A percentile compares a stretch with the other conserved stretches of the same genome.
These are phyloP conservation scores for Pseudogymnoascus pannorum DNA, from an alignment of 2,329 filamentous ascomycete species.

Conservation along the genomic window DNA sequence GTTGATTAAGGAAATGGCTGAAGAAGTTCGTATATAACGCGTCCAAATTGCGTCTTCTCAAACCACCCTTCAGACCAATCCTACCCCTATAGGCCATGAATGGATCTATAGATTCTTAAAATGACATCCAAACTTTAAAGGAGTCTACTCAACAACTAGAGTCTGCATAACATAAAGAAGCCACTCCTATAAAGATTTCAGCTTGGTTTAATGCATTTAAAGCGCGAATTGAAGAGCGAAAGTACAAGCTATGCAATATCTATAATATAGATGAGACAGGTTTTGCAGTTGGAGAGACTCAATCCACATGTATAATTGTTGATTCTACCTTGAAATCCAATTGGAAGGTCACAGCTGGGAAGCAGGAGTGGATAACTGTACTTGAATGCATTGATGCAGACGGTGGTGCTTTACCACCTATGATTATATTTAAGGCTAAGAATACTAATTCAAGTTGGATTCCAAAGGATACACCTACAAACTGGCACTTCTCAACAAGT, in stretches of 20 bases:
- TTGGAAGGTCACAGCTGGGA: neutral
- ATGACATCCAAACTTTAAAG: neutral
- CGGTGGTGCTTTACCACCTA: too few relatives aligned
- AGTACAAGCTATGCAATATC: neutral
- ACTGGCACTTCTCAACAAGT: too few relatives aligned
- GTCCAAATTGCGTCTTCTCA: neutral
- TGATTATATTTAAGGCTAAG: too few relatives aligned
- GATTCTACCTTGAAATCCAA: neutral
- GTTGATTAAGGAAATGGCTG: neutral
- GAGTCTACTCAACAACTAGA: neutral
- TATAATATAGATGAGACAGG: slow-evolving; percentile 10
- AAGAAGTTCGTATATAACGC: neutral
- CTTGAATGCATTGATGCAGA: too few relatives aligned
- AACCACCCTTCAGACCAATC: neutral
- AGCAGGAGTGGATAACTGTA: too few relatives aligned
- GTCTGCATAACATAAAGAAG: neutral
- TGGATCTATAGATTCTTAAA: too few relatives aligned
- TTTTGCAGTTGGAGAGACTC: neutral
- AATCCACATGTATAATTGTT: neutral
- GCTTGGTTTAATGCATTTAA: neutral
- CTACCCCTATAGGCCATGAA: too few relatives aligned
- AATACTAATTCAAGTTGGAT: too few relatives aligned
- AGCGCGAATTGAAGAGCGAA: neutral
- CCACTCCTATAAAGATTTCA: neutral
- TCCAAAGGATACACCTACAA: too few relatives aligned